Base-by-base conservation (phyloP, 305 asterid genomes). In the Lippia alba region DNA sequence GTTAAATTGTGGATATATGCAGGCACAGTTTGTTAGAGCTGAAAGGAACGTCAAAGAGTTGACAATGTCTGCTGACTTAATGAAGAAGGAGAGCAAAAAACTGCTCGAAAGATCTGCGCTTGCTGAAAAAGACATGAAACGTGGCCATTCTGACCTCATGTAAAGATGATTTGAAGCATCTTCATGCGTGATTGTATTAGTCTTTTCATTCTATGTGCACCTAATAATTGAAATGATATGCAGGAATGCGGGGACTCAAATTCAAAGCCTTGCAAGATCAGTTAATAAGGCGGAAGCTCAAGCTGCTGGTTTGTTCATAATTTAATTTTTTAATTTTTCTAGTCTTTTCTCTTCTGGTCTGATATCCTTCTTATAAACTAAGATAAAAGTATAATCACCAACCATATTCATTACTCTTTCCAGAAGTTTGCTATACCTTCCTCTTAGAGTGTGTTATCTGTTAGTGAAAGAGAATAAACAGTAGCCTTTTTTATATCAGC, bases 31-130 rank as follows among this genome's bases (percentile, higher is more conserved):
- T 82, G 70, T 75, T 69, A 86, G 85, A 78, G 91, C 96, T 46
- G 97, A 89, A 75, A 89, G 77, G 70, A 88, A 88, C 80, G 88
- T 89, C 70, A 83, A 85, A 70, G 97, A 86, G 71, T 79, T 94
- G 85, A 67, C 72, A 61, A 77, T 89, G 64, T 91, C 99, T 81
- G 87, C 88, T 64, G 93, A 81, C 71, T 74, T 91, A 62, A 82
- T 91, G 97, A 94, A 86, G 84, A 91, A 88, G 66, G 99, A 94
- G 85, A 88, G 96, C 82, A 70, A 66, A 71, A 94, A 91, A 70
- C 81, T 94, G 50, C 84, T 94, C 73, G 90, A 94, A 84, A 87
- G 99, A 83, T 87, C 91, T 39, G 81, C 85, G 24, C 89, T 91
- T 41, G 99, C 99, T 77, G 94, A 88, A 78, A 89, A 56, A 72